Conservation (phyloP, 2,329 filamentous ascomycete species). For the Fusarium sp. region DNA sequence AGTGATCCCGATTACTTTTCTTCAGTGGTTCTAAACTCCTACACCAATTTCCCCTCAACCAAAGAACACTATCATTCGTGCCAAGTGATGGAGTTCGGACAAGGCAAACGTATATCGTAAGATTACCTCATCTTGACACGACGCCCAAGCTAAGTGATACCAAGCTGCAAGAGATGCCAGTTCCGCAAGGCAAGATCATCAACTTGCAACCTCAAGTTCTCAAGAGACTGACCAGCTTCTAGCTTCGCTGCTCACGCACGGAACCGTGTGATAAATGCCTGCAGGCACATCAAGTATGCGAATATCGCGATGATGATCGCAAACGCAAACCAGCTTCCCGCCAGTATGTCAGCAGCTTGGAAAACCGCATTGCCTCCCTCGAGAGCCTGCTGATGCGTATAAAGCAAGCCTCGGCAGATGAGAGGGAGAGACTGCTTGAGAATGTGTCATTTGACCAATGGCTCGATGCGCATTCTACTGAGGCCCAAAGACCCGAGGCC, state of each 20-base stretch:
- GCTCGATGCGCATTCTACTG: not conserved
- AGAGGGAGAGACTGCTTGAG: not conserved
- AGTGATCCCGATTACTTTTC: too few relatives aligned
- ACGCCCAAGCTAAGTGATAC: not conserved
- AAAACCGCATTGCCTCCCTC: not conserved
- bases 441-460: not conserved
- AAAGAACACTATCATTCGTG: not conserved
- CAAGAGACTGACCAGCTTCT: not conserved
- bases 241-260: not conserved
- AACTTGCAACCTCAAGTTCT: not conserved
- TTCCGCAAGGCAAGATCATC: not conserved
- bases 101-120: not conserved
- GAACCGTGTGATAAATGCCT: not conserved
- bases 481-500: not conserved
- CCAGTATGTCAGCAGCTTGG: not conserved
- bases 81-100: not conserved
- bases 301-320: not conserved
- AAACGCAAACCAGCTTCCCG: not conserved
- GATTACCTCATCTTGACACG: not conserved
- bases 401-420: not conserved
- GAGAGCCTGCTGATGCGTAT: not conserved
- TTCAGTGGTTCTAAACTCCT: too few relatives aligned
- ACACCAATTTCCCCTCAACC: not conserved
- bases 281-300: not conserved
- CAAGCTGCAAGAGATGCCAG: not conserved